Evolutionary conservation across 192 early-diverging fungal genomes (phyloP).

Genomic region (Entomortierella chlamydospora): DNA sequence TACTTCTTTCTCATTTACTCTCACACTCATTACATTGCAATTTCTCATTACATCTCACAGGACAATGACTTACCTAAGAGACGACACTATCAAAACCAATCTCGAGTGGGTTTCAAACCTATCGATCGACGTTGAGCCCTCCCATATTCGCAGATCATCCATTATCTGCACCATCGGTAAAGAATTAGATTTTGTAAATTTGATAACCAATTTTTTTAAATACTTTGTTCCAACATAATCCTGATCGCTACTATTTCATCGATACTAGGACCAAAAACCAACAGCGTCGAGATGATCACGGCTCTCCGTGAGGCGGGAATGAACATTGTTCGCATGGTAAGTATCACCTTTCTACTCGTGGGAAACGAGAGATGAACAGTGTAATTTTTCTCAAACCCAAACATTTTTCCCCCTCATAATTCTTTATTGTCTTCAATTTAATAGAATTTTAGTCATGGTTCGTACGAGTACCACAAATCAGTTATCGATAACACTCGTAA

Average conservation of each 20-base stretch:
- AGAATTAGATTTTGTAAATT: neutral
- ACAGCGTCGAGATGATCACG: constrained; percentile 76
- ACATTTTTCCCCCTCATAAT: too few species aligned
- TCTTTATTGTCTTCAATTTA: neutral
- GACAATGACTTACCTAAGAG: constrained; percentile 14
- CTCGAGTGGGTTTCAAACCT: constrained; percentile 80
- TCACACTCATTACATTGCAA: neutral
- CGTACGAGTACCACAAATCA: constrained; percentile 72
- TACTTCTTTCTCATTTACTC: neutral
- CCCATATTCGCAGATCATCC: constrained; percentile 77
- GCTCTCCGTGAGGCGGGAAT: constrained; percentile 79
- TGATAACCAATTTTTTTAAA: neutral
- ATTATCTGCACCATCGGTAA: constrained; percentile 87
- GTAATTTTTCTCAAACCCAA: too few species aligned
- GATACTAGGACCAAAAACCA: constrained; percentile 74
- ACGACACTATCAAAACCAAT: constrained; percentile 64
- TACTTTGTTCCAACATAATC: too few species aligned
- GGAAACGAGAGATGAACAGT: neutral
- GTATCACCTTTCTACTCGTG: neutral
- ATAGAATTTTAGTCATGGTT: constrained; percentile 51
- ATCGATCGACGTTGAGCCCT: constrained; percentile 66
- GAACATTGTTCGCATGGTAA: constrained; percentile 84
- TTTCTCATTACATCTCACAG: neutral
- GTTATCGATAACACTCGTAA: constrained; percentile 78
- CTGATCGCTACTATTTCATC: neutral